Evolutionary conservation across 805 yeast species (phyloP).

Genomic region (Cyberlindnera nakhonratchasimensis): DNA sequence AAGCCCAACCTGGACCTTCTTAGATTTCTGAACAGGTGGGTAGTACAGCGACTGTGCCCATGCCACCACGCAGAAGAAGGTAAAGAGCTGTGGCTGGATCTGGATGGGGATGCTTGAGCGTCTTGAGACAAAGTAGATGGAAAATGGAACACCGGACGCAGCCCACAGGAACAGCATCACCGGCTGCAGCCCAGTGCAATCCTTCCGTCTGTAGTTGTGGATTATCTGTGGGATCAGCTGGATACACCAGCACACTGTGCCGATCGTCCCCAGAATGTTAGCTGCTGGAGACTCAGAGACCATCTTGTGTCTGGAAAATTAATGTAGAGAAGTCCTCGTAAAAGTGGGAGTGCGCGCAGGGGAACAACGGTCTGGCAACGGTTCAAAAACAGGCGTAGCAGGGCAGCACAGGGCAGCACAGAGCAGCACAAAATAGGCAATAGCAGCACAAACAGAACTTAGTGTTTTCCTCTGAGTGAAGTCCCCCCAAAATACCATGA

Average conservation of each 20-base stretch:
- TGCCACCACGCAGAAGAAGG: conserved; percentile 60
- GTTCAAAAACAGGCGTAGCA: too few species aligned
- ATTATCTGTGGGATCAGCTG: conserved; percentile 85
- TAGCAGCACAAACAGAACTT: too few species aligned
- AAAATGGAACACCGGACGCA: conserved; percentile 74
- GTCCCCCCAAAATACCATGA: too few species aligned
- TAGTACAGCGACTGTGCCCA: conserved; percentile 67
- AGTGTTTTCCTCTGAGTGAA: too few species aligned
- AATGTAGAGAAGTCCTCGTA: neutral
- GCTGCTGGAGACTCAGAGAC: conserved; percentile 40
- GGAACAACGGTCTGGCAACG: too few species aligned
- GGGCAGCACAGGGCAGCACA: too few species aligned
- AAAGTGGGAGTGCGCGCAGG: too few species aligned
- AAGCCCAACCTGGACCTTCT: conserved; percentile 34
- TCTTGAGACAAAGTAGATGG: conserved; percentile 73
- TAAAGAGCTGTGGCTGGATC: conserved; percentile 85
- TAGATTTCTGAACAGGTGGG: conserved; percentile 56
- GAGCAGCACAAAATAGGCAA: too few species aligned
- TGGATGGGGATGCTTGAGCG: conserved; percentile 73
- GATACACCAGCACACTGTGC: conserved; percentile 90
- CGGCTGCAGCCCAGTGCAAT: conserved; percentile 84
- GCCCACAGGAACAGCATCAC: conserved; percentile 82
- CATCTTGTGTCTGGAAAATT: neutral
- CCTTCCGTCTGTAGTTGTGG: conserved; percentile 67
- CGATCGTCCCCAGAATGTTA: conserved; percentile 78